Base-by-base conservation (phyloP, 202 grass and related monocot species). In the Cymbopogon flexuosus region DNA sequence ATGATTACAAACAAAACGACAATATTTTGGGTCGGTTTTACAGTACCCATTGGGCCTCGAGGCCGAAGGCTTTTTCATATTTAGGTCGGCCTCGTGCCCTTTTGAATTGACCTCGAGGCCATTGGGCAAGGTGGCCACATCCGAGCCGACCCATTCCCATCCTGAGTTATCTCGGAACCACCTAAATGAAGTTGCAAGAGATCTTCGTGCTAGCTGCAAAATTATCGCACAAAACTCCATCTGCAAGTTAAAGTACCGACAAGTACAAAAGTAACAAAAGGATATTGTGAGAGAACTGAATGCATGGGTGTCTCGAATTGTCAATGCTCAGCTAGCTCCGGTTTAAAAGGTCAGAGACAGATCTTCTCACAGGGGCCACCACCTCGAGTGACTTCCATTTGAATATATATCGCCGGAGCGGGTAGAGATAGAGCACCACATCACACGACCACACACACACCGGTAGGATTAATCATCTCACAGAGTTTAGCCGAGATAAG, bases 291-390 rank as follows among this genome's bases (percentile, higher is more conserved):
- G 52, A 31, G 6, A 65, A 41, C 36, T 79, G 49, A 63, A 69
- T 77, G 67, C 51, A 70, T 61, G 68, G 39, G 10, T 51, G 58
- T 64, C 57, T 49, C 58, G 33, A 34, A 72, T 79, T 40, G 22
- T 65, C 18, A 14, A 72, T 62, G 65, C 75, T 40, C 41, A n/a
- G n/a, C n/a, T n/a, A 51, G 5, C 74, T 52, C 14, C 73, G 24
- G 72, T 70, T 83, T 30, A 42, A 41, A 71, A 78, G 56, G 54
- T 37, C 82, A 59, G 46, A 52, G 74, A 84, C 65, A 84, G 65
- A 72, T 84, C 74, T 84, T 84, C 83, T 57, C 75, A 39, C 67
- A 27, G 40, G 74, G 75, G 10, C 82, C 74, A 84, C 65, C 39
- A 84, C 54, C 52, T 71, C 74, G 34, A 72, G n/a, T 31, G n/a